Conservation (phyloP, 306 rosid species). For the Trifolium fragiferum region DNA sequence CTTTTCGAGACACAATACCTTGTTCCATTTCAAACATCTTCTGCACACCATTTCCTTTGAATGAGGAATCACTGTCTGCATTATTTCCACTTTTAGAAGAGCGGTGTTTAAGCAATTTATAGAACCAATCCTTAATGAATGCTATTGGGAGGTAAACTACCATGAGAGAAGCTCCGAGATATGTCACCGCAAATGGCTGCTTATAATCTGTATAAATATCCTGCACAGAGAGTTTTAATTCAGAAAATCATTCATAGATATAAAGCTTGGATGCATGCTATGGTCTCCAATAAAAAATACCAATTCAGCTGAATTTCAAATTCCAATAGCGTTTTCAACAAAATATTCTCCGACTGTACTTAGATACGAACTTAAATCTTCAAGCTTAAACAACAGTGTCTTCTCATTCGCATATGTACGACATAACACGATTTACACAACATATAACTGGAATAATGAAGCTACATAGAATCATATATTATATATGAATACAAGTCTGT, state of each 20-base stretch:
- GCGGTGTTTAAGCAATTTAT: slow-evolving; percentile 55
- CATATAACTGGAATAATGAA: slow-evolving; percentile 10
- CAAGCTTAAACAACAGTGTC: slow-evolving; percentile 12
- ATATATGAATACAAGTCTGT: not conserved
- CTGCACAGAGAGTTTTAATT: slow-evolving; percentile 52
- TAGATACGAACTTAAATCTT: slow-evolving; percentile 31
- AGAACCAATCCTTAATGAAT: slow-evolving; percentile 88
- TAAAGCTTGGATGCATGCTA: slow-evolving; percentile 29
- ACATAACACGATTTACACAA: slow-evolving; percentile 14
- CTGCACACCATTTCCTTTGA: slow-evolving; percentile 57
- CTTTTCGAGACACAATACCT: slow-evolving; percentile 58
- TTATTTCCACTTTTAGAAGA: slow-evolving; percentile 72
- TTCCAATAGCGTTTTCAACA: slow-evolving; percentile 7
- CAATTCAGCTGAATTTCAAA: slow-evolving; percentile 19
- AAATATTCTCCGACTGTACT: not conserved
- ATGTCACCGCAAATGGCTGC: slow-evolving; percentile 97
- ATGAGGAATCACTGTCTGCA: slow-evolving; percentile 55
- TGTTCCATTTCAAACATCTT: slow-evolving; percentile 64
- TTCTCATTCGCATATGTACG: not conserved
- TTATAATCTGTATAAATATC: slow-evolving; percentile 78
- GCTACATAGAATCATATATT: slow-evolving; percentile 8
- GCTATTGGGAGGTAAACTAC: slow-evolving; percentile 97
- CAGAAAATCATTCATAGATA: slow-evolving; percentile 40
- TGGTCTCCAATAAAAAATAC: slow-evolving; percentile 2
- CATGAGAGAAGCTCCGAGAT: slow-evolving; percentile 99